Conservation (phyloP, 1,139 yeast genomes). For the Saccharomycopsis crataegensis region DNA sequence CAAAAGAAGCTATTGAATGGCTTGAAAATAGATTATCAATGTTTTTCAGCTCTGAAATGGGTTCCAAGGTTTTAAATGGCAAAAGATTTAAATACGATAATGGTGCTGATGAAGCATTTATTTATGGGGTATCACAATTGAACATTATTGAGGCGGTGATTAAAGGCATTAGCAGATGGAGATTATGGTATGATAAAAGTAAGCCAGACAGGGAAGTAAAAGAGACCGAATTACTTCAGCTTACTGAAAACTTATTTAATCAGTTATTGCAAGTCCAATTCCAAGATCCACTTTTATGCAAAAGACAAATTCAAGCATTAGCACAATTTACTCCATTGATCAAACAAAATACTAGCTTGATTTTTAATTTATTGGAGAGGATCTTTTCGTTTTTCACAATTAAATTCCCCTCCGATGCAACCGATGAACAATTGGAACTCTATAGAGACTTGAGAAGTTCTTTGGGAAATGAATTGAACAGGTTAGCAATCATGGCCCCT, state of each 20-base stretch:
- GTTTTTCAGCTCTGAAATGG: conserved; percentile 71
- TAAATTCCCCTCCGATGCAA: conserved; percentile 63
- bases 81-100: conserved; percentile 46
- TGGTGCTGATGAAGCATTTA: conserved; percentile 61
- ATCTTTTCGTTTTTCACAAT: conserved; percentile 76
- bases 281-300: conserved; percentile 70
- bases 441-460: conserved; percentile 84
- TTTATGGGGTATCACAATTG: conserved; percentile 75
- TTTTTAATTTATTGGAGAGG: conserved; percentile 81
- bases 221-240: conserved; percentile 47
- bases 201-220: conserved; percentile 56
- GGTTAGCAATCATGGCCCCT: conserved; percentile 92
- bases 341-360: conserved; percentile 52
- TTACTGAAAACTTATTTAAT: conserved; percentile 72
- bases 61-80: conserved; percentile 53
- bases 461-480: conserved; percentile 90
- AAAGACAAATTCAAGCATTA: conserved; percentile 84
- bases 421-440: conserved; percentile 70
- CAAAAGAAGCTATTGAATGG: conserved; percentile 79
- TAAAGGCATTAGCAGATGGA: conserved; percentile 94
- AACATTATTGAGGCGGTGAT: conserved; percentile 84
- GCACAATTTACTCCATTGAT: conserved; percentile 96
- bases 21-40: conserved; percentile 62
- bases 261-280: conserved; percentile 68
- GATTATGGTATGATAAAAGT: conserved; percentile 62